Evolutionary conservation across 139 green algal genomes (phyloP), one percentile per base, ranked within the genome.

Genomic region (Limnomonas spitsbergensis): DNA sequence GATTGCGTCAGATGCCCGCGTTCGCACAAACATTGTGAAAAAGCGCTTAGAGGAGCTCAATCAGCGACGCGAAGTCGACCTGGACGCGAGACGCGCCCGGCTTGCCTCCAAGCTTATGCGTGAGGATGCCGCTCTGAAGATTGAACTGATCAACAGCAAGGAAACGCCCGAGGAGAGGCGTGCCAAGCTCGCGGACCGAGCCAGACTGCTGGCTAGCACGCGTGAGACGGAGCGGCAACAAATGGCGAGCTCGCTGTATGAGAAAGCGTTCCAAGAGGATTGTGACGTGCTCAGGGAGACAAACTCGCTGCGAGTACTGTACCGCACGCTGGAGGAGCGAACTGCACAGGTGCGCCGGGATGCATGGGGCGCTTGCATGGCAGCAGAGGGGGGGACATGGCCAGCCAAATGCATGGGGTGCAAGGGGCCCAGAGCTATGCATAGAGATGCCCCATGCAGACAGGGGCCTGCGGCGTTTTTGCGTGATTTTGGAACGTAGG

Each of bases 121-220:
- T 36, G 95, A 98, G 81, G 95, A 98, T 73, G 69, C 84, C 38
- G 78, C 78, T 2, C 82, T 98, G 9, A 96, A 97, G 71, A 77
- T 93, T 61, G 83, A 92, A 54, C 79, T 98, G 35, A 2, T 89
- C 0, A 71, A 40, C 0, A 78, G 66, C 29, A 75, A 88, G 47
- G 81, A 90, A 66, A 90, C 84, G 27, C 87, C 87, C 9, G 87
- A 89, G 53, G 74, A 91, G 78, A 66, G 87, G 9, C 68, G 87
- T 0, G 83, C 85, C 1, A 79, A 85, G 75, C 80, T 91, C 34
- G 87, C 87, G 32, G 73, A 39, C 2, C 73, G 81, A 6, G 87
- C 87, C 1, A 66, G 85, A 1, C 77, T 79, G 14, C 75, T 91
- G 52, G 83, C 83, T 32, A 61, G 6, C 9, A 52, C 26, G 4